phyloP scores from a whole-genome alignment of 768 basidiomycete genomes.

The Phaffia tasmanica region DNA sequence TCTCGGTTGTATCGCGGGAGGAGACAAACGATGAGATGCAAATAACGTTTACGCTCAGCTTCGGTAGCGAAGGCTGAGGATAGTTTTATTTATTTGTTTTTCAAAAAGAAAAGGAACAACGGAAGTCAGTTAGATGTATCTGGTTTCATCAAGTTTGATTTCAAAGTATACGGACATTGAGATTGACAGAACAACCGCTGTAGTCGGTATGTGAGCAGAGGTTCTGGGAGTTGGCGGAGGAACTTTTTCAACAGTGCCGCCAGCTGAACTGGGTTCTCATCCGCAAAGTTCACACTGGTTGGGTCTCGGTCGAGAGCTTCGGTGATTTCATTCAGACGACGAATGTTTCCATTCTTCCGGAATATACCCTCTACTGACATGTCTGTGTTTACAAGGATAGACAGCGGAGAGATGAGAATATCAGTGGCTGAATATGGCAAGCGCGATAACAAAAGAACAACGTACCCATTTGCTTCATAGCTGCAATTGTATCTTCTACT shows the following conservation, averaged over 20 bases:
- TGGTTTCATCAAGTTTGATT: not conserved
- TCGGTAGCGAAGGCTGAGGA: conserved; percentile 56
- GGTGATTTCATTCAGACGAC: conserved; percentile 76
- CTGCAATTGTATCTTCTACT: conserved; percentile 93
- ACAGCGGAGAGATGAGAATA: not conserved
- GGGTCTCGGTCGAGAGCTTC: conserved; percentile 93
- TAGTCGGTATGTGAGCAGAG: conserved; percentile 85
- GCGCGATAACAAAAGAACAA: conserved; percentile 9
- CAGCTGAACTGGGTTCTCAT: conserved; percentile 92
- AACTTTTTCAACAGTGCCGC: conserved; percentile 96
- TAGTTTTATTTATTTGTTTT: too few relatives aligned
- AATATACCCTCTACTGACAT: conserved; percentile 99
- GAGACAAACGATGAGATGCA: conserved; percentile 74
- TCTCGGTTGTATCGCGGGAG: conserved; percentile 90
- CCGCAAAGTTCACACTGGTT: conserved; percentile 75
- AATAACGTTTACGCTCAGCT: conserved; percentile 64
- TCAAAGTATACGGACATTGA: conserved; percentile 54
- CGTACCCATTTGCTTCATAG: conserved; percentile 98
- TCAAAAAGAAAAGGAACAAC: conserved; percentile 3
- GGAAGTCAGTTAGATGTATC: conserved; percentile 1
- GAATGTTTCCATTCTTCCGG: conserved; percentile 94
- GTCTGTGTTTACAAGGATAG: conserved; percentile 45
- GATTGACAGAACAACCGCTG: conserved; percentile 79
- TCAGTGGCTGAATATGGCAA: not conserved
- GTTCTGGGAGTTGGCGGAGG: conserved; percentile 89